Evolutionary conservation across 1,139 yeast genomes (phyloP).

Genomic region (Yamadazyma sp.): DNA sequence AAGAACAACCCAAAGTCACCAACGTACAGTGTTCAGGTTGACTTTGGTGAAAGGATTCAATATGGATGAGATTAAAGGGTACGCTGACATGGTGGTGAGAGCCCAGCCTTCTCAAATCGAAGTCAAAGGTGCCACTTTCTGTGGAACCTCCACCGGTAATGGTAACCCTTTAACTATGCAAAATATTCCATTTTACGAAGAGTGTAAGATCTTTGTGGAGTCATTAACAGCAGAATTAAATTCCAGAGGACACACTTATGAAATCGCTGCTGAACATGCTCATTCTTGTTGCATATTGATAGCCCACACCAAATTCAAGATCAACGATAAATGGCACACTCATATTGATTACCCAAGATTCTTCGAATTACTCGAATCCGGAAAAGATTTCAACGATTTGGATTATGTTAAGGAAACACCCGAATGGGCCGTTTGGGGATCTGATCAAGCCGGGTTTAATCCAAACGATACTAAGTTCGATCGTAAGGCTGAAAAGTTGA

Average conservation of each 20-base stretch:
- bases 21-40: conserved; percentile 86
- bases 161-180: conserved; percentile 94
- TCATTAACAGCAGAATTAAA: conserved; percentile 59
- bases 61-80: conserved; percentile 78
- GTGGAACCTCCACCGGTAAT: conserved; percentile 79
- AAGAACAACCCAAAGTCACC: conserved; percentile 69
- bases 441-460: conserved; percentile 82
- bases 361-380: conserved; percentile 67
- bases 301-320: conserved; percentile 72
- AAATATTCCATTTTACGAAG: conserved; percentile 92
- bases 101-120: conserved; percentile 89
- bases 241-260: conserved; percentile 66
- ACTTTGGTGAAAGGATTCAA: conserved; percentile 92
- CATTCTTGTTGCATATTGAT: conserved; percentile 90
- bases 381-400: conserved; percentile 67
- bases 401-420: conserved; percentile 85
- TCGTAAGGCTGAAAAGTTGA: conserved; percentile 64
- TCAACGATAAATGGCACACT: conserved; percentile 79
- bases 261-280: conserved; percentile 92
- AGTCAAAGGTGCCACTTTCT: conserved; percentile 91
- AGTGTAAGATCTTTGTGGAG: conserved; percentile 74
- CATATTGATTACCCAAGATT: conserved; percentile 82
- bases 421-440: conserved; percentile 88
- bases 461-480: conserved; percentile 76
- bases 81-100: conserved; percentile 82